Evolutionary conservation across 2,329 filamentous ascomycete genomes (phyloP).

Genomic region (Fusarium sp.): DNA sequence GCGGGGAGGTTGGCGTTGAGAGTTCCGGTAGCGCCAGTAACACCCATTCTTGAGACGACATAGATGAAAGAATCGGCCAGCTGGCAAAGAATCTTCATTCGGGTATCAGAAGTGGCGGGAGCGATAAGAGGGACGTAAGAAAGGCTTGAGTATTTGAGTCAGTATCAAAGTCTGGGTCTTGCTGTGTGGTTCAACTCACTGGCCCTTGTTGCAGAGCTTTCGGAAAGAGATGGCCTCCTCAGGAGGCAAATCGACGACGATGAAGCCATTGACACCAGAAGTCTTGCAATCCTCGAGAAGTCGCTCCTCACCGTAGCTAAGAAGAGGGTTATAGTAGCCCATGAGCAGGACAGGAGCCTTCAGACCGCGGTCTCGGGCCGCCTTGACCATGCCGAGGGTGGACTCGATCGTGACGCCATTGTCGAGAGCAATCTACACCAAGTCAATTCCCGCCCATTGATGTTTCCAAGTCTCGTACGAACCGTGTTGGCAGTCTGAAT

Average conservation of each 20-base stretch:
- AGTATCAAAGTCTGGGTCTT: background rate
- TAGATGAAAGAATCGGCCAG: slow-evolving; percentile 99
- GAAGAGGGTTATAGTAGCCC: slow-evolving; percentile 98
- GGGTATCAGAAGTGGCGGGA: slow-evolving; percentile 88
- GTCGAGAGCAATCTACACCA: slow-evolving; percentile 73
- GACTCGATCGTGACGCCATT: slow-evolving; percentile 88
- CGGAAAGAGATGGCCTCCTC: slow-evolving; percentile 96
- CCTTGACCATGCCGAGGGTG: slow-evolving; percentile 85
- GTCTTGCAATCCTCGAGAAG: slow-evolving; percentile 86
- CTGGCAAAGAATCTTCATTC: slow-evolving; percentile 95
- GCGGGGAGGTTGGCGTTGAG: slow-evolving; percentile 86
- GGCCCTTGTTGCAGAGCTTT: slow-evolving; percentile 81
- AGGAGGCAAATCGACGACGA: slow-evolving; percentile 93
- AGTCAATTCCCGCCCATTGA: slow-evolving; percentile 20
- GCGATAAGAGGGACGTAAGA: slow-evolving; percentile 98
- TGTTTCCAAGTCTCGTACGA: slow-evolving; percentile 49
- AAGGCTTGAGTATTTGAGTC: slow-evolving; percentile 63
- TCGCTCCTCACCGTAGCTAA: slow-evolving; percentile 93
- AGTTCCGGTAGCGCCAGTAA: slow-evolving; percentile 88
- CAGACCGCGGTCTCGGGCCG: slow-evolving; percentile 81
- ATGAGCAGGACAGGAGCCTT: slow-evolving; percentile 89
- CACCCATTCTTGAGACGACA: slow-evolving; percentile 96
- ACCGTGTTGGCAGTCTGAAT: slow-evolving; percentile 95
- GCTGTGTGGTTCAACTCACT: slow-evolving; percentile 60
- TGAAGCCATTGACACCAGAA: slow-evolving; percentile 94